Evolutionary conservation across 192 early-diverging fungal genomes (phyloP).

Genomic region (Linnemannia hyalina): DNA sequence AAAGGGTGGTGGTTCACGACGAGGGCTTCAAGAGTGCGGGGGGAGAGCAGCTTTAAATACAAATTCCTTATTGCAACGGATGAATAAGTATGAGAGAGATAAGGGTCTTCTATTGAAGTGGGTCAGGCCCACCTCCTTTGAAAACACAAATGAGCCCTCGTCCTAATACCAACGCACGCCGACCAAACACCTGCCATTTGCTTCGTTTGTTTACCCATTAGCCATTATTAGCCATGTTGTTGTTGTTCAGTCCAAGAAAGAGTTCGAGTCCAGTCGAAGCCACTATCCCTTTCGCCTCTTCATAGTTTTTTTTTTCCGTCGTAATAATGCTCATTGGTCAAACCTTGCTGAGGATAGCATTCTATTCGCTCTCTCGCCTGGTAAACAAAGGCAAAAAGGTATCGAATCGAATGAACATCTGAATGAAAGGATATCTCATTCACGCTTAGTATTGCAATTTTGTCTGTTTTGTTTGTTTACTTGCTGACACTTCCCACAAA

Average conservation of each 20-base stretch:
- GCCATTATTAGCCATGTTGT: no score
- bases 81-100: neutral
- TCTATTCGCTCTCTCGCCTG: neutral
- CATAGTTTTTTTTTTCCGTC: neutral
- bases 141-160: neutral
- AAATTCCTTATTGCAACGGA: neutral
- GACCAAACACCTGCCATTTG: no score
- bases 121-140: neutral
- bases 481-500: neutral
- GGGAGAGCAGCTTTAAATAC: neutral
- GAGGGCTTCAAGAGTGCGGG: neutral
- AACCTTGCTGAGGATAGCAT: neutral
- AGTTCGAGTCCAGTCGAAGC: no score
- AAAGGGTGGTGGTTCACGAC: conserved; percentile 4
- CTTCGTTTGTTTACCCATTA: no score
- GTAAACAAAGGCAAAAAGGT: neutral
- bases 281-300: neutral
- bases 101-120: neutral
- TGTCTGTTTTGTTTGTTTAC: neutral
- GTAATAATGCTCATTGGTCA: neutral
- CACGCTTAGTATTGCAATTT: neutral
- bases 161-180: neutral
- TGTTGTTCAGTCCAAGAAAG: no score
- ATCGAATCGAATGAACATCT: neutral
- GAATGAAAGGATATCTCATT: neutral